A percentile compares a stretch with the other conserved stretches of the same genome.
Conservation (phyloP, 2,329 filamentous ascomycete genomes). For the Neophaeococcomyces mojaviensis region DNA sequence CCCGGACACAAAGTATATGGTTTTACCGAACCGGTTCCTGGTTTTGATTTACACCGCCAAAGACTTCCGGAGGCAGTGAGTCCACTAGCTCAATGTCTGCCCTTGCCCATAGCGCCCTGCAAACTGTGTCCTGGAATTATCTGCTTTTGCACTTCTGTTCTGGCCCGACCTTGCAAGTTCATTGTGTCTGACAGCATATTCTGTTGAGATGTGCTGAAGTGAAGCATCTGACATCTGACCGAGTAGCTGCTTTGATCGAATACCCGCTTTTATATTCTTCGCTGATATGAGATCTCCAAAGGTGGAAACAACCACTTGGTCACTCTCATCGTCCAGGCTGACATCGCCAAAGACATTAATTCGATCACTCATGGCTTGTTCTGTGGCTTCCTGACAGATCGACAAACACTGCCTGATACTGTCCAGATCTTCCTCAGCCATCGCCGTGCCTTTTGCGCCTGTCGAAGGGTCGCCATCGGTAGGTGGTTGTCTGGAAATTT, state of each 20-base stretch:
- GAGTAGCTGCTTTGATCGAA: conserved; percentile 31
- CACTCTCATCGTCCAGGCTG: conserved; percentile 23
- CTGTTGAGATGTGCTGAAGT: conserved; percentile 24
- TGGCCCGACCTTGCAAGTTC: not conserved
- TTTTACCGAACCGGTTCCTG: no score
- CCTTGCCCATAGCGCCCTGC: not conserved
- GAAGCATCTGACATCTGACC: conserved; percentile 31
- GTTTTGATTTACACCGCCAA: no score
- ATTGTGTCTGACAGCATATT: not conserved
- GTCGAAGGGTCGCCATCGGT: not conserved
- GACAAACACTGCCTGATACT: conserved; percentile 24
- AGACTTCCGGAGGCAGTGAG: no score
- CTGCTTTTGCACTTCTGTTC: not conserved
- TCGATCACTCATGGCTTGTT: conserved; percentile 22
- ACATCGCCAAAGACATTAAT: conserved; percentile 28
- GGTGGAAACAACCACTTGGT: conserved; percentile 28
- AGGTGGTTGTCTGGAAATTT: conserved; percentile 17
- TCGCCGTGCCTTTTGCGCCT: not conserved
- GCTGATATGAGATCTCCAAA: conserved; percentile 28
- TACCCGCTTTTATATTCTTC: conserved; percentile 27
- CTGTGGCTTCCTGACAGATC: conserved; percentile 25
- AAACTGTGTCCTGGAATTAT: not conserved
- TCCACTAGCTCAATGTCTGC: not conserved
- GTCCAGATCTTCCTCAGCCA: conserved; percentile 25
- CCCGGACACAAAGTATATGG: no score